phyloP scores from a whole-genome alignment of 176 grass and related monocot species.

The Raddia guianensis region DNA sequence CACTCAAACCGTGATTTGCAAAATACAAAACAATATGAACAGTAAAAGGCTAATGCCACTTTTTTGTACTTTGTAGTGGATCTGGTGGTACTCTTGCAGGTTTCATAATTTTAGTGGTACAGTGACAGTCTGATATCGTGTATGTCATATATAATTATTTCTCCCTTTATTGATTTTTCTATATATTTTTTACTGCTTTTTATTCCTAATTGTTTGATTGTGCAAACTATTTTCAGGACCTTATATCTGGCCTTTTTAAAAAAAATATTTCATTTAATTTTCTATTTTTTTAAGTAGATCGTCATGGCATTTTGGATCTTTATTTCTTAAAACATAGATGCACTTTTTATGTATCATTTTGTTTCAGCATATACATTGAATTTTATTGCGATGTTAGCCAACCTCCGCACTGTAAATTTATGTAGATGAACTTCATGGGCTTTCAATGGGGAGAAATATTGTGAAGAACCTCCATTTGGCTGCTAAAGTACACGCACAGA shows the following conservation, averaged over 20 bases:
- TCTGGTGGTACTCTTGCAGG: neutral
- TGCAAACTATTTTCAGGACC: neutral
- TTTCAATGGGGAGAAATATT: slow-evolving; percentile 79
- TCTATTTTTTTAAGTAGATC: neutral
- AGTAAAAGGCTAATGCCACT: neutral
- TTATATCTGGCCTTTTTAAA: neutral
- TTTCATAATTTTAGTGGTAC: neutral
- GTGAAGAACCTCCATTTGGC: slow-evolving; percentile 91
- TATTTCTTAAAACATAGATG: slow-evolving; percentile 5
- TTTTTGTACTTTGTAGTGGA: neutral
- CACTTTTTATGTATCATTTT: slow-evolving; percentile 17
- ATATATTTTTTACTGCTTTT: neutral
- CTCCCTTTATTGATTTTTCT: neutral
- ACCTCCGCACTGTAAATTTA: slow-evolving; percentile 31
- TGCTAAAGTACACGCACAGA: slow-evolving; percentile 52
- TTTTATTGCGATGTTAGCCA: slow-evolving; percentile 19
- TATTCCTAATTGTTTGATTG: slow-evolving; percentile 12
- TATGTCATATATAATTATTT: neutral
- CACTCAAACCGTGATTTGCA: neutral
- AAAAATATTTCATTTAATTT: neutral
- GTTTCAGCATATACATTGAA: slow-evolving; percentile 23
- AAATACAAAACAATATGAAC: neutral
- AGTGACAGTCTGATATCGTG: neutral
- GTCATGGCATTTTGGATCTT: slow-evolving; percentile 1
- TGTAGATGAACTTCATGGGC: slow-evolving; percentile 92